Percentiles rank a stretch among this genome's conserved stretches.
Evolutionary conservation across 163 green algal species (phyloP).

Genomic region (Scenedesmus sp.): DNA sequence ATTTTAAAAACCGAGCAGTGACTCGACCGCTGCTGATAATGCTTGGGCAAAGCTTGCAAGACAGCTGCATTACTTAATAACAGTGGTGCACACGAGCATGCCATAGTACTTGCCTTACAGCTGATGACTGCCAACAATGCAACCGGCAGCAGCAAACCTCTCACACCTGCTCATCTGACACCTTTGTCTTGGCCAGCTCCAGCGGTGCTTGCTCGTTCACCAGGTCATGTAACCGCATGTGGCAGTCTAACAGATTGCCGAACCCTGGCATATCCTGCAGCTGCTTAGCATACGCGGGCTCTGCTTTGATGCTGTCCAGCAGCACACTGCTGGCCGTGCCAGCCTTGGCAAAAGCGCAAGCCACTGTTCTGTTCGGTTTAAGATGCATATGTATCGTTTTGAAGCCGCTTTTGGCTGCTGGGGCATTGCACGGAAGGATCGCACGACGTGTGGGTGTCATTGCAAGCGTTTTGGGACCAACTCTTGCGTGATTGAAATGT

Average conservation of each 20-base stretch:
- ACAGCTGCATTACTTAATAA: too few relatives aligned
- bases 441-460: background rate
- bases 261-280: background rate
- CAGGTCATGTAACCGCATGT: background rate
- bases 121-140: background rate
- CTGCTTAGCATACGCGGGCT: conserved; percentile 1
- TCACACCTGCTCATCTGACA: background rate
- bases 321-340: conserved; percentile 1
- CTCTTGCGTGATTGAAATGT: background rate
- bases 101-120: too few relatives aligned
- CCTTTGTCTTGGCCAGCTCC: background rate
- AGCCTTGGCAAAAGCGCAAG: background rate
- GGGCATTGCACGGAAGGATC: background rate
- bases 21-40: too few relatives aligned
- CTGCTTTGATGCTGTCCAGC: background rate
- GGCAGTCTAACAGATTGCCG: background rate
- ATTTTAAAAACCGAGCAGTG: background rate
- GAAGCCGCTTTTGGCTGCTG: background rate
- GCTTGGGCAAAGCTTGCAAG: too few relatives aligned
- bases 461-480: background rate
- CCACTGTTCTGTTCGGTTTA: background rate
- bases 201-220: background rate
- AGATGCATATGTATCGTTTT: background rate
- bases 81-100: background rate
- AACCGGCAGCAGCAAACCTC: background rate